Evolutionary conservation across 2,329 filamentous ascomycete genomes (phyloP).

Genomic region (Aspergillus clavatus): DNA sequence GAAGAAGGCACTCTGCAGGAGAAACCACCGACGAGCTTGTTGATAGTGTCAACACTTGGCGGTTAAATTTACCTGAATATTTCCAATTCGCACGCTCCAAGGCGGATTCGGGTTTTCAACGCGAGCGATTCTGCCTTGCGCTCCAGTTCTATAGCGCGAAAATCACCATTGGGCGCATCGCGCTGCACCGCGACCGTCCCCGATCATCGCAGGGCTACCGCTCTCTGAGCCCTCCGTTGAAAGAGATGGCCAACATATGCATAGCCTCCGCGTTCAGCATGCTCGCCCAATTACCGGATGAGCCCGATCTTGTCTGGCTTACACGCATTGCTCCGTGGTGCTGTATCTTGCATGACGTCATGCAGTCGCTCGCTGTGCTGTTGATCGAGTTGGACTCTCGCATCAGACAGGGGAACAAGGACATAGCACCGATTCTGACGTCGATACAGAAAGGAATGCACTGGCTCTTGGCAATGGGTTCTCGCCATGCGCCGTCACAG

Average conservation of each 20-base stretch:
- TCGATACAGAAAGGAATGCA: not conserved
- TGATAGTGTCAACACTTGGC: not conserved
- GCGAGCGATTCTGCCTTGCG: conserved; percentile 12
- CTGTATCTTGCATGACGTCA: conserved; percentile 38
- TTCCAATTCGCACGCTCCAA: not conserved
- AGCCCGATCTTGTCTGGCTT: conserved; percentile 29
- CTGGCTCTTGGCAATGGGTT: not conserved
- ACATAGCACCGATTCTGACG: not conserved
- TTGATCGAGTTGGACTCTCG: conserved; percentile 22
- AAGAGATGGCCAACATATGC: conserved; percentile 29
- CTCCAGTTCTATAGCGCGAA: conserved; percentile 38
- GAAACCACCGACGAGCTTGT: not conserved
- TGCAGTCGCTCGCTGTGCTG: conserved; percentile 38
- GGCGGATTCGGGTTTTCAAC: not conserved
- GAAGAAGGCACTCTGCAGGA: not conserved
- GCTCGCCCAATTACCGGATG: conserved; percentile 33
- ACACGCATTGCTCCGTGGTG: conserved; percentile 37
- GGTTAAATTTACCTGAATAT: not conserved
- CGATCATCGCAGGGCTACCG: conserved; percentile 25
- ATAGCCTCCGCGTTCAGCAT: conserved; percentile 33
- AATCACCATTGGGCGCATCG: conserved; percentile 37
- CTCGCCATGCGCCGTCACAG: not conserved
- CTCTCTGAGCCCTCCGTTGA: not conserved
- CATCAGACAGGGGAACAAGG: not conserved
- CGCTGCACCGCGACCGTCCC: conserved; percentile 36